Evolutionary conservation across 768 basidiomycete species (phyloP).

Genomic region (Suillus lakei): DNA sequence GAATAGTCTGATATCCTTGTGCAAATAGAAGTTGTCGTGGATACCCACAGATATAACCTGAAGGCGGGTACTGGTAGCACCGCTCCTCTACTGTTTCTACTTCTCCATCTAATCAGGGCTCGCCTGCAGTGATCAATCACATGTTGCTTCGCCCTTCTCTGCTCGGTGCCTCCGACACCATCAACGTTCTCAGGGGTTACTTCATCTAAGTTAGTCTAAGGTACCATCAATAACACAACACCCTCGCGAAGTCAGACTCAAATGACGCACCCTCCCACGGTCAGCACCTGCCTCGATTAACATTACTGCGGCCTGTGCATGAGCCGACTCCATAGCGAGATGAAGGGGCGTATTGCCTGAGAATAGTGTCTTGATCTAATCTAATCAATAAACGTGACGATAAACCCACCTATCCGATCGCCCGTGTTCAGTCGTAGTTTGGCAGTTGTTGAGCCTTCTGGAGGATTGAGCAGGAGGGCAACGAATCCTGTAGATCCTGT

Average conservation of each 20-base stretch:
- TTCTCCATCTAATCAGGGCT: slow-evolving; percentile 42
- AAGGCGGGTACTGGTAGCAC: slow-evolving; percentile 15
- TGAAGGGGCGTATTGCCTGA: slow-evolving; percentile 95
- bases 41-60: not conserved
- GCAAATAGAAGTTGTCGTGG: not conserved
- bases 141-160: slow-evolving; percentile 78
- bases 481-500: slow-evolving; percentile 93
- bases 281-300: slow-evolving; percentile 97
- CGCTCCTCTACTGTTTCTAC: slow-evolving; percentile 34
- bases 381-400: not conserved
- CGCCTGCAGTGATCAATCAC: slow-evolving; percentile 75
- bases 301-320: slow-evolving; percentile 87
- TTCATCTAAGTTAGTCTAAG: slow-evolving; percentile 80
- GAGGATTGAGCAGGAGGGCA: slow-evolving; percentile 81
- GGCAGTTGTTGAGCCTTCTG: slow-evolving; percentile 56
- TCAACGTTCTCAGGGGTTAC: slow-evolving; percentile 87
- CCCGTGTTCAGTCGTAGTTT: slow-evolving; percentile 88
- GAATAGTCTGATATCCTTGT: not conserved
- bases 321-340: slow-evolving; percentile 95
- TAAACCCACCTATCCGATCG: slow-evolving; percentile 70
- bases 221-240: slow-evolving; percentile 6
- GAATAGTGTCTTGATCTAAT: slow-evolving; percentile 14
- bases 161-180: slow-evolving; percentile 91
- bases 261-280: slow-evolving; percentile 72
- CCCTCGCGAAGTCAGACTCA: not conserved